phyloP scores from a whole-genome alignment of 2,329 filamentous ascomycete species.

The Cladophialophora yegresii region DNA sequence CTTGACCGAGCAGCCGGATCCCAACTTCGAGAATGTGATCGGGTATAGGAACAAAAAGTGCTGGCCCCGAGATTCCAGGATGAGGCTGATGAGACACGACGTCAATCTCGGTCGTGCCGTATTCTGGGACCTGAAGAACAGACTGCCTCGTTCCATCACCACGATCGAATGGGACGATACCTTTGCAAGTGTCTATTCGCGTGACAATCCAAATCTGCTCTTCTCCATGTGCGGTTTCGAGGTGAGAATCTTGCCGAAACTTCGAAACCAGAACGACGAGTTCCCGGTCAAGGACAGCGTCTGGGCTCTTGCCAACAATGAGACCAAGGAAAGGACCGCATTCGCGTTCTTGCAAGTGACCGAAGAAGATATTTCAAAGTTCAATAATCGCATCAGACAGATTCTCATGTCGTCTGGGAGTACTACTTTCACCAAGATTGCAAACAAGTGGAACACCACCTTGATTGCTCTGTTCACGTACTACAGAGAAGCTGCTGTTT shows the following conservation, averaged over 20 bases:
- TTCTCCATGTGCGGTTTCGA: constrained; percentile 99
- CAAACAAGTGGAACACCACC: constrained; percentile 99
- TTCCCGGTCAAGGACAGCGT: constrained; percentile 98
- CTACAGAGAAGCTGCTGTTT: constrained; percentile 95
- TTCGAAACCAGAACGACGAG: constrained; percentile 90
- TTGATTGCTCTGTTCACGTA: constrained; percentile 97
- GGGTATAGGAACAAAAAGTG: constrained; percentile 99
- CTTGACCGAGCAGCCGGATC: constrained; percentile 95
- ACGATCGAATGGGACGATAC: constrained; percentile 99
- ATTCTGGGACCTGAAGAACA: constrained; percentile 99
- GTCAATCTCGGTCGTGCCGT: constrained; percentile 96
- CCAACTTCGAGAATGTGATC: constrained; percentile 98
- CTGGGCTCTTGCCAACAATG: constrained; percentile 95
- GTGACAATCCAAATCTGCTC: constrained; percentile 93
- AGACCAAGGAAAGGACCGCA: constrained; percentile 93
- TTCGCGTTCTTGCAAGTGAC: constrained; percentile 98
- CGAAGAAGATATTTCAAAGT: constrained; percentile 96
- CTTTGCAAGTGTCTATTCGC: constrained; percentile 95
- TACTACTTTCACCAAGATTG: constrained; percentile 98
- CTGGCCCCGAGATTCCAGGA: constrained; percentile 95
- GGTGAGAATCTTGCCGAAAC: constrained; percentile 93
- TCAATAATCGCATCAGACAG: constrained; percentile 97
- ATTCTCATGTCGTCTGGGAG: constrained; percentile 99
- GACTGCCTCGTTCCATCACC: constrained; percentile 87
- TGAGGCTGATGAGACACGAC: constrained; percentile 98